Evolutionary conservation across 768 basidiomycete species (phyloP).

Genomic region (Tephrocybe rancida): DNA sequence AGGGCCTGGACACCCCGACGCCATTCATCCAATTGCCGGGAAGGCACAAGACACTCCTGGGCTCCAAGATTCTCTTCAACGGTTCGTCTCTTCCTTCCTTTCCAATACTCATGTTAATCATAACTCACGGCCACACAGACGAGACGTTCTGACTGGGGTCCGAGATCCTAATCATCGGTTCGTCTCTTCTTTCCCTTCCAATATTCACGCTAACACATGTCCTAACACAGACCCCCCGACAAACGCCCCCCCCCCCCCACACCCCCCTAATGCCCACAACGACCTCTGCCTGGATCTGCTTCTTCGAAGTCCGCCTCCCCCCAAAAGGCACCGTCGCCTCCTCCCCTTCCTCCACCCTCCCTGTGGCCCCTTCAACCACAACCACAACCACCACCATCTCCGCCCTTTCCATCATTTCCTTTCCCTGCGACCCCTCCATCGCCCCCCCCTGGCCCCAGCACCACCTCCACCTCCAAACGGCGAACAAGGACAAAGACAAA

Average conservation of each 20-base stretch:
- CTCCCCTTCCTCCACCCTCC: not conserved
- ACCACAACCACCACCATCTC: not conserved
- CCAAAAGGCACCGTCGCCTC: constrained; percentile 37
- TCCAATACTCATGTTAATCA: not conserved
- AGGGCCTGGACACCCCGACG: constrained; percentile 79
- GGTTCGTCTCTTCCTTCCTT: constrained; percentile 33
- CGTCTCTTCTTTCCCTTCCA: too few species aligned
- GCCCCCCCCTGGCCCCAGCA: too few species aligned
- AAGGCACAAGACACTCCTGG: constrained; percentile 64
- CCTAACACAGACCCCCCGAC: too few species aligned
- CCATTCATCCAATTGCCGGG: constrained; percentile 81
- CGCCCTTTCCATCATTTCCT: not conserved
- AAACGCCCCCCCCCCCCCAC: too few species aligned
- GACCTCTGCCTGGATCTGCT: too few species aligned
- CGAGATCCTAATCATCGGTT: too few species aligned
- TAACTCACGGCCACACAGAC: constrained; percentile 29
- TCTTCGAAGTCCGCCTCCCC: too few species aligned
- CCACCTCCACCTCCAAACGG: not conserved
- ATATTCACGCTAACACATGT: too few species aligned
- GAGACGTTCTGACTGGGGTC: too few species aligned
- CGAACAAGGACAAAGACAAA: not conserved
- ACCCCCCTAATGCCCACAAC: too few species aligned
- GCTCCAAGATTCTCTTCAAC: constrained; percentile 77
- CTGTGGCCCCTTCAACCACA: not conserved
- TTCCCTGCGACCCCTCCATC: too few species aligned